Conservation (phyloP, 257 asterid genomes). For the Perilla frutescens region DNA sequence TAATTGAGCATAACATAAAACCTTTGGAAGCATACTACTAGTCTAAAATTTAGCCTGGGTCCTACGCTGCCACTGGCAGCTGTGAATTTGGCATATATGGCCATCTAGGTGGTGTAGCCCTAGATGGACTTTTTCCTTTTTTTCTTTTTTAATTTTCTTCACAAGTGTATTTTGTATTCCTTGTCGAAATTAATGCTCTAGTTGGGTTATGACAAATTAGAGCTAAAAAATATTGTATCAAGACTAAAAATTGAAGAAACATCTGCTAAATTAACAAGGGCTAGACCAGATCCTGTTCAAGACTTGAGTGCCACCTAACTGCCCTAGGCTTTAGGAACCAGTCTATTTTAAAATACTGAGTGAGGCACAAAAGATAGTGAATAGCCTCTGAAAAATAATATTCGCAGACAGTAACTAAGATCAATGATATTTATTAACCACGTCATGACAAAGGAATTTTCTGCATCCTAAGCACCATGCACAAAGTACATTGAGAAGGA, state of each 20-base stretch:
- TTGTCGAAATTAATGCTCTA: background rate
- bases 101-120: background rate
- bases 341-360: background rate
- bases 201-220: background rate
- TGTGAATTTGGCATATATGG: background rate
- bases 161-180: background rate
- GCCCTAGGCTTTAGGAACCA: background rate
- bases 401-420: slow-evolving; percentile 1
- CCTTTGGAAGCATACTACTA: slow-evolving; percentile 2
- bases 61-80: background rate
- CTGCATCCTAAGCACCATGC: background rate
- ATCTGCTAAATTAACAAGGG: background rate
- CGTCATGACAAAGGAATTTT: slow-evolving; percentile 13
- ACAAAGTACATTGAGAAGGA: slow-evolving; percentile 6
- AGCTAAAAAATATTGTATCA: background rate
- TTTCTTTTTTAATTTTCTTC: background rate
- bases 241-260: background rate
- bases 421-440: slow-evolving; percentile 6
- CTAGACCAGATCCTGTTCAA: background rate
- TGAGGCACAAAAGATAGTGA: slow-evolving; percentile 1
- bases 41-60: background rate
- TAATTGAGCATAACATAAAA: slow-evolving; percentile 16
- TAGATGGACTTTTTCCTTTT: background rate
- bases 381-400: slow-evolving; percentile 12
- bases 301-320: slow-evolving; percentile 2